Base-by-base conservation (phyloP, 495 filamentous ascomycete genomes). In the Aspergillus diversus region DNA sequence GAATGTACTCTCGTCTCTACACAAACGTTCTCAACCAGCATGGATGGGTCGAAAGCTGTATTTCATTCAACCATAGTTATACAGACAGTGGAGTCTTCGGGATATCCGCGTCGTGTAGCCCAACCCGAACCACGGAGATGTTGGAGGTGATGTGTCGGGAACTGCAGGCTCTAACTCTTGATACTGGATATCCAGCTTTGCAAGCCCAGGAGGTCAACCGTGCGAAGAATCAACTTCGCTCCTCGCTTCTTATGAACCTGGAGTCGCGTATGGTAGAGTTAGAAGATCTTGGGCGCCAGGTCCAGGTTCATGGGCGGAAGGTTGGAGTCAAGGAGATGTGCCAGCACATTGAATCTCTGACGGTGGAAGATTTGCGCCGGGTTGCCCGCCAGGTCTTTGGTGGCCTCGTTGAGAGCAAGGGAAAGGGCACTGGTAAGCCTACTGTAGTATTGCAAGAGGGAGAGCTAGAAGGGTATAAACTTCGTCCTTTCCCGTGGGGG, bases 1-100 rank as follows among this genome's bases (percentile, higher is more conserved):
- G 95, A 63, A 98, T 99, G 95, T 98, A 97, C 80, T 94, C 91
- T 16, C 90, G 96, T 6, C 85, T 98, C 33, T 99, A 97, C 81
- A 98, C 92, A 61, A 96, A 97, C 75, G 93, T 97, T 9, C 86
- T 99, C 52, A 99, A 99, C 80, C 95, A 97, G 75, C 85, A 97
- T 78, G 92, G 89, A 54, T 98, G 93, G 93, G 91, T 99, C 11
- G 95, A 99, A 75, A 92, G 86, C 63, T 97, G 93, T 73, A 85
- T 97, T 46, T 88, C 94, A 33, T 97, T 98, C 84, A 98, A 98
- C 78, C 92, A 99, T 77, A 90, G 90, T 55, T 99, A 98, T 81
- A 96, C 92, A 0, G 95, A 99, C 75, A 92, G 89, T 11, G 95
- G 96, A 7, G 83, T 99, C 33, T 99, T 98, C 73, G 95, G 95